Evolutionary conservation across 2,329 filamentous ascomycete genomes (phyloP).

Genomic region (Colletotrichum tanaceti): DNA sequence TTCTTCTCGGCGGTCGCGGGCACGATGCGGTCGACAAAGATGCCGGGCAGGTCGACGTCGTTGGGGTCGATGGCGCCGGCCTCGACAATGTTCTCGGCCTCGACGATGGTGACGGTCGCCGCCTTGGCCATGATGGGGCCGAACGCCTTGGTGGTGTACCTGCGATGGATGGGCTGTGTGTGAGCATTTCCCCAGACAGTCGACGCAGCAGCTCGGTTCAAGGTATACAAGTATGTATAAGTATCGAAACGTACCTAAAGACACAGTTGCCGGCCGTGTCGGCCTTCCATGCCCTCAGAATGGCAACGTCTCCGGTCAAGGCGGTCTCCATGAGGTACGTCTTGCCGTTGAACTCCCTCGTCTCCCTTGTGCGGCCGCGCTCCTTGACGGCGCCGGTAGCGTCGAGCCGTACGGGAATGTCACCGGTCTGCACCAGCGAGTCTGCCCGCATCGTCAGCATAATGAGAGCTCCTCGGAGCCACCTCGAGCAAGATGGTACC

Average conservation of each 20-base stretch:
- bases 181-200: background rate
- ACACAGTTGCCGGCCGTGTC: conserved; percentile 83
- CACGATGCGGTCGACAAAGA: conserved; percentile 85
- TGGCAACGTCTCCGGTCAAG: conserved; percentile 80
- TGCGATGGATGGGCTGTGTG: conserved; percentile 46
- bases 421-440: conserved; percentile 74
- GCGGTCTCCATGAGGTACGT: conserved; percentile 82
- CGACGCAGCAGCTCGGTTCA: background rate
- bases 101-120: conserved; percentile 80
- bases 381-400: conserved; percentile 70
- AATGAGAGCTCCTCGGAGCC: fast-evolving
- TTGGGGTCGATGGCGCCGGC: conserved; percentile 78
- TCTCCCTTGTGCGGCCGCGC: conserved; percentile 74
- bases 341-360: conserved; percentile 77
- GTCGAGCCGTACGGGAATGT: conserved; percentile 73
- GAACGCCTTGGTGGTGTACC: conserved; percentile 80
- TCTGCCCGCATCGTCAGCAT: conserved; percentile 50
- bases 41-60: conserved; percentile 81
- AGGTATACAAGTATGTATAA: too few relatives aligned
- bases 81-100: conserved; percentile 86
- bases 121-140: conserved; percentile 85
- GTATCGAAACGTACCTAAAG: conserved; percentile 73
- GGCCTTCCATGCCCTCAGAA: conserved; percentile 80
- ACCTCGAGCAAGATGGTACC: conserved; percentile 45
- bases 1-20: conserved; percentile 77